A percentile compares a stretch with the other conserved stretches of the same genome.
Conservation (phyloP, 148 eudicot genomes). For the Rhododendron simsii region DNA sequence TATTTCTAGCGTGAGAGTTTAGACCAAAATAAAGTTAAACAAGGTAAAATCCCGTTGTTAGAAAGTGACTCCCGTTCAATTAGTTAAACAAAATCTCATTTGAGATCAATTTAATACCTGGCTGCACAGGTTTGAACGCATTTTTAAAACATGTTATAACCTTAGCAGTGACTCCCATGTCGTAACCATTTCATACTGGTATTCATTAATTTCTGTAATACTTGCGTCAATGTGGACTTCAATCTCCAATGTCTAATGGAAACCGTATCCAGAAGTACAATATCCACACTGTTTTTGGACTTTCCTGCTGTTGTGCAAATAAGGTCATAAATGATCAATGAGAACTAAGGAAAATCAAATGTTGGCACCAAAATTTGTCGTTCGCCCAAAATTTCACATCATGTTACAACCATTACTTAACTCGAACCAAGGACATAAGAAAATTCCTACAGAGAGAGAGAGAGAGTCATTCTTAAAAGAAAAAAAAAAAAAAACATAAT, state of each 20-base stretch:
- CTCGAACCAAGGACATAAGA: background rate
- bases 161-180: background rate
- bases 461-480: background rate
- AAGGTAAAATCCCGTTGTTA: background rate
- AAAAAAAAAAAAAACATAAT: too few species aligned
- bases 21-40: background rate
- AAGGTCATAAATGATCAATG: background rate
- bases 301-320: background rate
- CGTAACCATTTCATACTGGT: background rate
- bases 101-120: background rate
- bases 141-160: background rate
- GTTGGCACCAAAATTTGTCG: background rate
- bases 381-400: background rate
- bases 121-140: background rate
- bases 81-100: background rate
- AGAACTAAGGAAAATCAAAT: background rate
- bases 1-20: background rate
- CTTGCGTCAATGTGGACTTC: background rate
- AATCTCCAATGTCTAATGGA: background rate
- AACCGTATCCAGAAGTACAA: background rate
- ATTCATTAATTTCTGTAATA: background rate
- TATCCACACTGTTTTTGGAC: background rate
- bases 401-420: background rate
- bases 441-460: background rate
- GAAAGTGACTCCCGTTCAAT: background rate